A percentile compares a stretch with the other conserved stretches of the same genome.
Conservation (phyloP, 2,329 filamentous ascomycete species). For the Colletotrichum salicis region DNA sequence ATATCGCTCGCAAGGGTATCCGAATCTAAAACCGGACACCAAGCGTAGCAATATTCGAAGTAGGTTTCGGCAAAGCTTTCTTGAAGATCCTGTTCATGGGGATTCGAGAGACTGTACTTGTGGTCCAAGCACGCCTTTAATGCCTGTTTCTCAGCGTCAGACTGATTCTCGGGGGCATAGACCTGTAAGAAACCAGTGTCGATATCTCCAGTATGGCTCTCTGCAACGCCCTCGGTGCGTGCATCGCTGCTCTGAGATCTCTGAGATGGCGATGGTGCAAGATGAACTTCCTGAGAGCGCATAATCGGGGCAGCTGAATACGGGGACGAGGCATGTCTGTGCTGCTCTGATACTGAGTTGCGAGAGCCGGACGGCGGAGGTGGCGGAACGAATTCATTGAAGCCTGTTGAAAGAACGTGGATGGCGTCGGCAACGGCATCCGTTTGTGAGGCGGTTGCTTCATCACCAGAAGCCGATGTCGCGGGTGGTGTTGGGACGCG, state of each 20-base stretch:
- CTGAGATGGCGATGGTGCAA: slow-evolving; percentile 19
- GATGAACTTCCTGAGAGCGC: neutral
- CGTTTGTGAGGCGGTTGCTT: neutral
- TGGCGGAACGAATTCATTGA: neutral
- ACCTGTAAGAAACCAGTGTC: slow-evolving; percentile 49
- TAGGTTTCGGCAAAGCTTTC: slow-evolving; percentile 56
- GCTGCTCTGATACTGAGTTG: neutral
- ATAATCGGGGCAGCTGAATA: neutral
- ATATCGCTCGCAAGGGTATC: slow-evolving; percentile 45
- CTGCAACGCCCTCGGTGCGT: slow-evolving; percentile 35
- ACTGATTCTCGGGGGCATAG: slow-evolving; percentile 46
- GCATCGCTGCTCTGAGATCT: slow-evolving; percentile 19
- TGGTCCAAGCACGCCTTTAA: slow-evolving; percentile 42
- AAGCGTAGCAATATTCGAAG: slow-evolving; percentile 53
- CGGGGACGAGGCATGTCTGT: neutral
- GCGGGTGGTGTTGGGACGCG: neutral
- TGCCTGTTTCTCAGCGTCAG: slow-evolving; percentile 44
- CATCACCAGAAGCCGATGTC: slow-evolving; percentile 12
- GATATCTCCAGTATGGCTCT: slow-evolving; percentile 45
- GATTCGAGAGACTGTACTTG: slow-evolving; percentile 36
- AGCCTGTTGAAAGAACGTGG: neutral
- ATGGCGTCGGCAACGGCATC: neutral
- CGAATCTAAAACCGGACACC: slow-evolving; percentile 53
- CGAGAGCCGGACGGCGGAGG: neutral
- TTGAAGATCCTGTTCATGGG: slow-evolving; percentile 44